phyloP scores from a whole-genome alignment of 2,329 filamentous ascomycete genomes.

The Hypoxylon sp. region DNA sequence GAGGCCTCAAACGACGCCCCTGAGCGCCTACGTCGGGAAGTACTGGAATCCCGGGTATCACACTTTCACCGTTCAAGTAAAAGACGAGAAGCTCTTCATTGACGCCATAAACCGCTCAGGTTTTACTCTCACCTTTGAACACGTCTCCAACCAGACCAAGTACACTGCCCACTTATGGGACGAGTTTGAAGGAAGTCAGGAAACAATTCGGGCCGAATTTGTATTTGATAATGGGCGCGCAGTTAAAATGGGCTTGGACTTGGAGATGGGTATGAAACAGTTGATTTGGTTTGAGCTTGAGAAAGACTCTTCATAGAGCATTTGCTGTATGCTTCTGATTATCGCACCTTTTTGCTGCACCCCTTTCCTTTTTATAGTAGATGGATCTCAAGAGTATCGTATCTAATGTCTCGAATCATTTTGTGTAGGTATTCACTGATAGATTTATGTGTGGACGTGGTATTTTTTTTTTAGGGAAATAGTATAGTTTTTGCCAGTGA shows the following conservation, averaged over 20 bases:
- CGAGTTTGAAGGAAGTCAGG: slow-evolving; percentile 2
- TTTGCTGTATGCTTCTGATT: background rate
- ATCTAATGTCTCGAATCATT: background rate
- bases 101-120: slow-evolving; percentile 45
- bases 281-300: slow-evolving; percentile 45
- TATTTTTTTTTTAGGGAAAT: background rate
- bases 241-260: slow-evolving; percentile 35
- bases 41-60: slow-evolving; percentile 49
- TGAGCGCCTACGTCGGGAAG: slow-evolving; percentile 42
- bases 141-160: slow-evolving; percentile 39
- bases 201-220: slow-evolving; percentile 36
- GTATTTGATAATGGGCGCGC: slow-evolving; percentile 40
- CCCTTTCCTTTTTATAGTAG: background rate
- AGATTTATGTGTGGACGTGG: background rate
- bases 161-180: slow-evolving; percentile 31
- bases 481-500: background rate
- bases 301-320: background rate
- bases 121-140: slow-evolving; percentile 43
- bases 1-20: slow-evolving; percentile 41
- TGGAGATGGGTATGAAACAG: slow-evolving; percentile 28
- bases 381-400: background rate
- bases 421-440: background rate
- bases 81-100: slow-evolving; percentile 46
- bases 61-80: slow-evolving; percentile 38
- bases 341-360: background rate